phyloP scores from a whole-genome alignment of 805 yeast species.

The Yamadazyma takamatsuzukensis region DNA sequence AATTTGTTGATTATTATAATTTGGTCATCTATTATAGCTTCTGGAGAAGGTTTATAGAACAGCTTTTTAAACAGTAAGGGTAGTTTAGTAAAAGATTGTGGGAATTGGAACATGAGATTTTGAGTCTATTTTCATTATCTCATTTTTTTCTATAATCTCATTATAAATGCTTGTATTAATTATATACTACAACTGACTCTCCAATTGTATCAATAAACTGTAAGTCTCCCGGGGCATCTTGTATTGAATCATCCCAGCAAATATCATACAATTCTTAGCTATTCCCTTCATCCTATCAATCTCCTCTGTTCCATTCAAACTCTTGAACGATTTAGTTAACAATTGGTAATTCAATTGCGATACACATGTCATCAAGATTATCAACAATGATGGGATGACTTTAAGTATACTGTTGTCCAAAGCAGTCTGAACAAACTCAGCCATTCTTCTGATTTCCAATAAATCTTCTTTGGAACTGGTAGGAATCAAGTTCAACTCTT shows the following conservation, averaged over 20 bases:
- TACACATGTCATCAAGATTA: conserved; percentile 77
- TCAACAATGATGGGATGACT: conserved; percentile 74
- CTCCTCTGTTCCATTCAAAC: conserved; percentile 48
- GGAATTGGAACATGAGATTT: background rate
- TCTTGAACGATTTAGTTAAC: conserved; percentile 40
- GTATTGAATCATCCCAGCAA: conserved; percentile 92
- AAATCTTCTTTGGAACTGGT: conserved; percentile 44
- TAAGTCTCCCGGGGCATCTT: conserved; percentile 87
- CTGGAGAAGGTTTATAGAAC: conserved; percentile 21
- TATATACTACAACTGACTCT: conserved; percentile 33
- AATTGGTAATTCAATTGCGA: conserved; percentile 51
- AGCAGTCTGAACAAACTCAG: conserved; percentile 57
- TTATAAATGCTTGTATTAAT: no score
- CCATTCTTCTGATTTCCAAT: conserved; percentile 57
- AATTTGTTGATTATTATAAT: conserved; percentile 39
- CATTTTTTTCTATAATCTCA: no score
- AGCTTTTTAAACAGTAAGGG: conserved; percentile 15
- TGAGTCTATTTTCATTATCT: no score
- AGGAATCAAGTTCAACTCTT: conserved; percentile 65
- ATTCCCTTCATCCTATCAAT: conserved; percentile 49
- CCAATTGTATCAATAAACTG: conserved; percentile 63
- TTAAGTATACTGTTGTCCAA: conserved; percentile 70
- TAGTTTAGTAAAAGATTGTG: no score
- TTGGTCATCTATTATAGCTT: conserved; percentile 29
- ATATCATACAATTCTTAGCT: conserved; percentile 87